phyloP scores from a whole-genome alignment of 2,329 filamentous ascomycete genomes.

The Aspergillus aculeatinus region DNA sequence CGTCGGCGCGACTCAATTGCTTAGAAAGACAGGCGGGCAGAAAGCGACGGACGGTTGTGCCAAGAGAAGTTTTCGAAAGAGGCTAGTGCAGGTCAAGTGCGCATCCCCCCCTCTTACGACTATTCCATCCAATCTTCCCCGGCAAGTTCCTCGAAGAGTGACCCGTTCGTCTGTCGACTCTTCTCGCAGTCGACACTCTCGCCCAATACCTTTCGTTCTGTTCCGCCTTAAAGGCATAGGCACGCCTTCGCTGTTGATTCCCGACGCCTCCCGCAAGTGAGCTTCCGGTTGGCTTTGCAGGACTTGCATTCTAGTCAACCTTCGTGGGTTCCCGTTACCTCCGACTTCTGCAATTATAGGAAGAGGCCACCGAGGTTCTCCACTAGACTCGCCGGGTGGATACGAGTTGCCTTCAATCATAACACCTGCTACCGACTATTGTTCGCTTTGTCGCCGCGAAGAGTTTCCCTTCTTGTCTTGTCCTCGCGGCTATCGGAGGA shows the following conservation, averaged over 20 bases:
- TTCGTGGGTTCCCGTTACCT: constrained; percentile 21
- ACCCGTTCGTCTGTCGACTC: constrained; percentile 11
- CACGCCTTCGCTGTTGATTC: neutral
- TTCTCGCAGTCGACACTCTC: constrained; percentile 11
- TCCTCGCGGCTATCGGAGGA: constrained; percentile 13
- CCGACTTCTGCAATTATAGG: constrained; percentile 31
- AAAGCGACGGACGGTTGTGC: constrained; percentile 15
- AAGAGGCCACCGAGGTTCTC: constrained; percentile 27
- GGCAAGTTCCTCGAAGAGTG: constrained; percentile 25
- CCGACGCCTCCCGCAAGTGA: neutral
- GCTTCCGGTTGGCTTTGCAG: constrained; percentile 20
- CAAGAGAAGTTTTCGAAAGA: constrained; percentile 27
- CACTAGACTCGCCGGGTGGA: constrained; percentile 18
- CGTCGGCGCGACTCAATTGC: neutral
- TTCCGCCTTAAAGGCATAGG: neutral
- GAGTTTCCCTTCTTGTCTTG: neutral
- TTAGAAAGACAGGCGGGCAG: constrained; percentile 5
- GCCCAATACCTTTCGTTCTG: constrained; percentile 9
- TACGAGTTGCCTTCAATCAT: constrained; percentile 10
- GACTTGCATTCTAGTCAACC: constrained; percentile 27
- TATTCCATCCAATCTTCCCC: constrained; percentile 30
- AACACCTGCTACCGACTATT: neutral
- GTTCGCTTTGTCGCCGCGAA: neutral
- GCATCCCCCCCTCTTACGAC: constrained; percentile 27
- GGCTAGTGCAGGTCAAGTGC: constrained; percentile 27